phyloP scores from a whole-genome alignment of 169 alveolate species.

The Eimeria necatrix region DNA sequence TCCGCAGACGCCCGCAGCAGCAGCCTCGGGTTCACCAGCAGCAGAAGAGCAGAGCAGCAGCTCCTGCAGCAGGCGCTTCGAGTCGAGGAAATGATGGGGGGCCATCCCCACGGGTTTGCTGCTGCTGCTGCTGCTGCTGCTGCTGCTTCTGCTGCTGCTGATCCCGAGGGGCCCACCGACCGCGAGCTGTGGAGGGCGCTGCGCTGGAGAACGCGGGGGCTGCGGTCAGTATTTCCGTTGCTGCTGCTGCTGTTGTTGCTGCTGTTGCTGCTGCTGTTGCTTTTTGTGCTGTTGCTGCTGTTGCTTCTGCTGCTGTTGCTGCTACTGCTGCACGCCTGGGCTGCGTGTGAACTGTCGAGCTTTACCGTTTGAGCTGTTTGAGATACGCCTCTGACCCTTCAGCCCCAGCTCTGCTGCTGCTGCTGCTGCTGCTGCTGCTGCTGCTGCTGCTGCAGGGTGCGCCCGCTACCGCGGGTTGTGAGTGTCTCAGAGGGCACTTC shows the following conservation, averaged over 20 bases:
- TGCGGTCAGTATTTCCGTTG: background rate
- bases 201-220: background rate
- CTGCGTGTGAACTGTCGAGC: background rate
- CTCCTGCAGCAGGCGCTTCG: constrained; percentile 20
- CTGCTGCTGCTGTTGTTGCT: constrained; percentile 22
- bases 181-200: background rate
- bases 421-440: background rate
- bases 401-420: background rate
- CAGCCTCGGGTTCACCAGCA: background rate
- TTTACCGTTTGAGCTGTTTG: background rate
- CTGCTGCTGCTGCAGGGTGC: constrained; percentile 38
- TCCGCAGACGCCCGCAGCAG: constrained; percentile 7
- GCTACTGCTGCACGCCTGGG: constrained; percentile 19
- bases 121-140: background rate
- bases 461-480: background rate
- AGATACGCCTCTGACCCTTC: too few species aligned
- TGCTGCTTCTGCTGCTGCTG: constrained; percentile 18
- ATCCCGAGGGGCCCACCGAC: background rate
- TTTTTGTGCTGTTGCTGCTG: constrained; percentile 18
- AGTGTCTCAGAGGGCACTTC: background rate
- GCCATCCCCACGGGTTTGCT: too few species aligned
- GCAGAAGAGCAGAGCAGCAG: constrained; percentile 20
- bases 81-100: background rate
- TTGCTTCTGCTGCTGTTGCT: constrained; percentile 42
- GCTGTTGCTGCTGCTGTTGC: constrained; percentile 47